Conservation (phyloP, 2,329 filamentous ascomycete species). For the Cladosporium velox region DNA sequence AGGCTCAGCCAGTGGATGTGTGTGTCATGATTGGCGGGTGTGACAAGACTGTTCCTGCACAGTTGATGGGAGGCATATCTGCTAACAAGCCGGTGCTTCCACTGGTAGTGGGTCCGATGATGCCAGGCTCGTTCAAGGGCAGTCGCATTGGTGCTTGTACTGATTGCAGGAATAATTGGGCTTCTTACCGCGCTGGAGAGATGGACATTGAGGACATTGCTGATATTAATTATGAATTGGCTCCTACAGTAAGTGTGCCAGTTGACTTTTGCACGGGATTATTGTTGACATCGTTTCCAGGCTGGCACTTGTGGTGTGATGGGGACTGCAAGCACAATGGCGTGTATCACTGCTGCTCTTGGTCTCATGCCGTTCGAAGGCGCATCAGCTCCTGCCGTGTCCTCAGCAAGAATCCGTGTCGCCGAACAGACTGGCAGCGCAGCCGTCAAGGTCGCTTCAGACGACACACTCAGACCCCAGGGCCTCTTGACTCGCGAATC, state of each 20-base stretch:
- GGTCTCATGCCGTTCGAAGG: slow-evolving; percentile 57
- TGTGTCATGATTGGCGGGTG: slow-evolving; percentile 66
- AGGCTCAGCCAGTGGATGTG: slow-evolving; percentile 71
- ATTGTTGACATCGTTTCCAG: not conserved
- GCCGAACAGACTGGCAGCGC: slow-evolving; percentile 56
- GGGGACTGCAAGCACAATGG: slow-evolving; percentile 61
- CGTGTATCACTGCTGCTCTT: slow-evolving; percentile 54
- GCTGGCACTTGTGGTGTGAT: slow-evolving; percentile 59
- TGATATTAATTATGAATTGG: slow-evolving; percentile 70
- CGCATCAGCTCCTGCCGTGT: slow-evolving; percentile 57
- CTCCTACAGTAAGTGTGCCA: slow-evolving; percentile 59
- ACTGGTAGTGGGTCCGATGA: slow-evolving; percentile 72
- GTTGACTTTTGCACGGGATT: not conserved
- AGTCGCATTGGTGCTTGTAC: slow-evolving; percentile 70
- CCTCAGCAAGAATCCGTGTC: slow-evolving; percentile 53
- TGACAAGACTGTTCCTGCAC: slow-evolving; percentile 73
- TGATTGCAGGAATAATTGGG: slow-evolving; percentile 75
- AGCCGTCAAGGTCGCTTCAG: slow-evolving; percentile 47
- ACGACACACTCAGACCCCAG: slow-evolving; percentile 43
- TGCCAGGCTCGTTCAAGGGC: slow-evolving; percentile 68
- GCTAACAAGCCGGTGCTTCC: slow-evolving; percentile 71
- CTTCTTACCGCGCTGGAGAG: slow-evolving; percentile 63
- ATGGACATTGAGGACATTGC: slow-evolving; percentile 73
- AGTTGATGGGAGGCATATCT: slow-evolving; percentile 74
- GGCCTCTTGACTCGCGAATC: slow-evolving; percentile 49